These are phyloP conservation scores for Sclerotinia minor DNA, from an alignment of 2,329 filamentous ascomycete genomes.

Conservation along the genomic window DNA sequence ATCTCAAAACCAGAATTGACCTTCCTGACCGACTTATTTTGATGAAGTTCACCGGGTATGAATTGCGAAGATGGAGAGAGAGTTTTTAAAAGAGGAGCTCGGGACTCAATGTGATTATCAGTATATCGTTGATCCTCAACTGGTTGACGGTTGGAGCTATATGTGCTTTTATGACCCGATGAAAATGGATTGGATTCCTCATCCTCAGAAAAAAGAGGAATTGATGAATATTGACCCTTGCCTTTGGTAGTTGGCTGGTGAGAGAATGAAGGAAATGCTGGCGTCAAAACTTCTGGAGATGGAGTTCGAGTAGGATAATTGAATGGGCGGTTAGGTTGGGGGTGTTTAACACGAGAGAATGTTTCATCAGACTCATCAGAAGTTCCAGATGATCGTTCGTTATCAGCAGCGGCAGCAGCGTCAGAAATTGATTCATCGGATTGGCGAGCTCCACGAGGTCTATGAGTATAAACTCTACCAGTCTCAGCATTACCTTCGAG, in stretches of 20 bases:
- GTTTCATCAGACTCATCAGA: conserved; percentile 39
- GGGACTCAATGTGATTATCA: conserved; percentile 21
- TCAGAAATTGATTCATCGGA: conserved; percentile 32
- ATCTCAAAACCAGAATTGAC: conserved; percentile 46
- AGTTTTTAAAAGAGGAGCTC: conserved; percentile 23
- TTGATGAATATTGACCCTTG: conserved; percentile 33
- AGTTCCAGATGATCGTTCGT: conserved; percentile 38
- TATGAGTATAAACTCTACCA: conserved; percentile 32
- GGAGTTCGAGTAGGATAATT: conserved; percentile 26
- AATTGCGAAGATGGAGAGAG: conserved; percentile 39
- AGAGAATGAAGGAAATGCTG: conserved; percentile 8
- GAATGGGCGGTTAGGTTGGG: conserved; percentile 15
- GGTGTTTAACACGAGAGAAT: conserved; percentile 31
- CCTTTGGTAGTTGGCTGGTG: conserved; percentile 11
- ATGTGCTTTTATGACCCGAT: conserved; percentile 26
- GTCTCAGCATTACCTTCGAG: conserved; percentile 32
- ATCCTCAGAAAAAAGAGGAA: conserved; percentile 28
- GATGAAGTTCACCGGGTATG: conserved; percentile 43
- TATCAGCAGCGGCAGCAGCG: conserved; percentile 36
- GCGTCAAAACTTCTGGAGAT: conserved; percentile 14
- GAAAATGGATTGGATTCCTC: conserved; percentile 33
- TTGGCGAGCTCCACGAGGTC: conserved; percentile 28
- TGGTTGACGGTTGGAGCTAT: conserved; percentile 3
- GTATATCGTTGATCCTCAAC: conserved; percentile 13
- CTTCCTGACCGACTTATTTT: conserved; percentile 43